Evolutionary conservation across 495 filamentous ascomycete genomes (phyloP), one percentile per base, ranked within the genome.

Genomic region (Patellaria atrata): DNA sequence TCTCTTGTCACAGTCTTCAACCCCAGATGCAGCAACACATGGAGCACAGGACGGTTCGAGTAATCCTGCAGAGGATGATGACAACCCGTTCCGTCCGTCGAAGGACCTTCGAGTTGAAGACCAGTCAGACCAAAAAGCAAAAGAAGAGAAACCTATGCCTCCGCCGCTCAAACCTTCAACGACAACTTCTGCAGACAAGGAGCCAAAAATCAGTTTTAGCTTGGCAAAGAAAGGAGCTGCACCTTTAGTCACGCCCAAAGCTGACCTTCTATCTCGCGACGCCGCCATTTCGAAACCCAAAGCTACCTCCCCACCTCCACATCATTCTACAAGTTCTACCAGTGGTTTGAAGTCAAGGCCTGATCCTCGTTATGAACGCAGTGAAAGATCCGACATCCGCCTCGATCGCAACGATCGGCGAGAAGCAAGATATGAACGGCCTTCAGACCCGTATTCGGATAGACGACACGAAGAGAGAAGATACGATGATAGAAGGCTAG

Each of bases 161-260:
- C 68, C 67, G 5, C 63, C 67, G 17, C 50, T 53, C 10, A 58
- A 53, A 27, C 54, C 64, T n/a, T 53, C 66, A 10, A 54, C 62
- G 11, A 54, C 60, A 4, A 4, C 36, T 10, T 25, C 68, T 16
- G 58, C 67, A 48, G 40, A 59, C 32, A 71, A 67, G 57, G 69
- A 64, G 11, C 75, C 74, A 23, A 87, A 84, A 52, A 82, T 93
- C 46, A 84, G 80, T 47, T 93, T 93, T 55, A 78, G 82, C 9
- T 77, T 93, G 55, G 61, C 72, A 0, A 89, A 89, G 40, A 57
- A 71, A 14, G 32, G 33, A 12, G 57, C 65, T 4, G 53, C 62
- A n/a, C 59, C 72, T 13, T 58, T 69, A 15, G 51, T 63, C 5
- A 48, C 62, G 6, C 66, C 79, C 3, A 79, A 83, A 40, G 71